These are phyloP conservation scores for Pseudocohnilembus persalinus DNA, from an alignment of 169 alveolate genomes.

Conservation along the genomic window DNA sequence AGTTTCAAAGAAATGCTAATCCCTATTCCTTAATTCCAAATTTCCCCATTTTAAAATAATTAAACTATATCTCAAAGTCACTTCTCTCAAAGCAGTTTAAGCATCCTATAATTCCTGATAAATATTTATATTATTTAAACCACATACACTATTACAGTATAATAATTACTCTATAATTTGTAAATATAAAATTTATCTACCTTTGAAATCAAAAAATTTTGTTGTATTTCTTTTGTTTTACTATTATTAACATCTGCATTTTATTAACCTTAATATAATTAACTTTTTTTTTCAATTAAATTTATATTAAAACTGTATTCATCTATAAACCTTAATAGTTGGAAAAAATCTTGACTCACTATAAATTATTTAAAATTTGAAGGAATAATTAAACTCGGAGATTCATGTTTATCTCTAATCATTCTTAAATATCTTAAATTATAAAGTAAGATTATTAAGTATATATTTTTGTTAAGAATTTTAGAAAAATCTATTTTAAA, in stretches of 20 bases:
- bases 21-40: constrained; percentile 19
- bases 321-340: too few relatives aligned
- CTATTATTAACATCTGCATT: too few relatives aligned
- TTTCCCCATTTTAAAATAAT: constrained; percentile 30
- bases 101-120: neutral
- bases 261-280: neutral
- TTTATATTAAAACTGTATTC: neutral
- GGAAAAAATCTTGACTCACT: neutral
- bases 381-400: neutral
- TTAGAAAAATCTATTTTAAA: too few relatives aligned
- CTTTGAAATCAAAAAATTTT: too few relatives aligned
- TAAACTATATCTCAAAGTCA: neutral
- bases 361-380: too few relatives aligned
- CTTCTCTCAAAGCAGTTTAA: neutral
- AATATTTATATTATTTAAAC: too few relatives aligned
- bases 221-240: too few relatives aligned
- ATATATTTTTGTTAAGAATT: neutral
- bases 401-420: neutral
- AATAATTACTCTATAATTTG: neutral
- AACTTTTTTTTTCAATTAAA: neutral
- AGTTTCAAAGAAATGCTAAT: constrained; percentile 43
- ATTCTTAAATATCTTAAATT: neutral
- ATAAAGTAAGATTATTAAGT: too few relatives aligned
- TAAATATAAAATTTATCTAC: neutral
- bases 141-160: too few relatives aligned